Conservation (phyloP, 768 basidiomycete genomes). For the Hortiboletus campestris region DNA sequence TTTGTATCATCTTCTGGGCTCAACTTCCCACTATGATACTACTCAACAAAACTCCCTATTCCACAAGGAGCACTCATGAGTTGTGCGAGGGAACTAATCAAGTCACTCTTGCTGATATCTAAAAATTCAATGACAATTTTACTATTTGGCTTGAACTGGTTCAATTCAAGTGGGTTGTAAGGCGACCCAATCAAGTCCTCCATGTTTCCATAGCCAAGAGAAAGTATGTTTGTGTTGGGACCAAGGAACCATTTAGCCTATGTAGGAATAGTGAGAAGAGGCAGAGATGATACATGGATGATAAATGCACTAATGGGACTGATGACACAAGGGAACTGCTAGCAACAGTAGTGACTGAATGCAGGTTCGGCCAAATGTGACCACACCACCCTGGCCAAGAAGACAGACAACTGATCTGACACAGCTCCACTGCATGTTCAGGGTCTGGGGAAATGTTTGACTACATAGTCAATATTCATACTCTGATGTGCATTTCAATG, state of each 20-base stretch:
- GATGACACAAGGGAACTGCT: constrained; percentile 16
- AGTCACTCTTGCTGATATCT: constrained; percentile 10
- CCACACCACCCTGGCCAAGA: constrained; percentile 14
- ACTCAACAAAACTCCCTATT: not conserved
- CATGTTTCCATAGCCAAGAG: not conserved
- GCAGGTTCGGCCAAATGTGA: too few species aligned
- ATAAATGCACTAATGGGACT: constrained; percentile 7
- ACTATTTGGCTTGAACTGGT: constrained; percentile 4
- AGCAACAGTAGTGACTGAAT: not conserved
- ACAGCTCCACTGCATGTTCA: constrained; percentile 8
- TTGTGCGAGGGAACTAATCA: too few species aligned
- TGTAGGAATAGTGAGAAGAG: too few species aligned
- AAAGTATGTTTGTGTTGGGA: not conserved
- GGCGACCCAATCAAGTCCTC: constrained; percentile 4
- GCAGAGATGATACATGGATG: too few species aligned
- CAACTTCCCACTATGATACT: constrained; percentile 15
- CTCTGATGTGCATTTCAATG: too few species aligned
- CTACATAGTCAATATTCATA: too few species aligned
- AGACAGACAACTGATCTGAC: constrained; percentile 10
- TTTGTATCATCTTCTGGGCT: constrained; percentile 13
- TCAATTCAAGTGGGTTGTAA: constrained; percentile 5
- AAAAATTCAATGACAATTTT: constrained; percentile 14
- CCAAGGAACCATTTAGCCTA: too few species aligned
- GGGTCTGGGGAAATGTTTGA: constrained; percentile 1
- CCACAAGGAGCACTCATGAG: not conserved